Evolutionary conservation across 257 asterid species (phyloP), one percentile per base, ranked within the genome.

Genomic region (Solanum bulbocastanum): DNA sequence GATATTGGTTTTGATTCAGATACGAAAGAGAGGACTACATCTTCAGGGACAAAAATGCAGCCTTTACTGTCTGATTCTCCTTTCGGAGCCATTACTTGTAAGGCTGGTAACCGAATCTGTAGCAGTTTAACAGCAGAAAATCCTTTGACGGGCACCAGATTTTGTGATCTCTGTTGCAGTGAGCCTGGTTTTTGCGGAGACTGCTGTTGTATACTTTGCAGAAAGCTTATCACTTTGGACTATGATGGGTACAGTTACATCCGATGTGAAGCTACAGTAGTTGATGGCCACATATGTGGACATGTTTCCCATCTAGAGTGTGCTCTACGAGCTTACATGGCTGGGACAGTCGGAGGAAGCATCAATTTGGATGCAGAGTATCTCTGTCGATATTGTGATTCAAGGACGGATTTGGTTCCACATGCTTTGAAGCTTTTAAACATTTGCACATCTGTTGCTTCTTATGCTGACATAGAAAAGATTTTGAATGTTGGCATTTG

Each of bases 381-480:
- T 78, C 93, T 93, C 90, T 96, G 99, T 35, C 94, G 98, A 36
- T 93, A 96, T 22, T 96, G 99, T 92, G 98, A 95, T 91, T 93
- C 97, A 6, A 95, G 88, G 89, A 90, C 94, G 6, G 96, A 94
- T 89, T 92, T 96, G 49, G 92, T 95, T 90, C 85, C 93, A 22
- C 95, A 92, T 90, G 92, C 92, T 83, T 66, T n/a, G 22, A 94
- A 90, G 85, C 92, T 94, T 90, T 44, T 95, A 71, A 36, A 90
- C 39, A 87, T 86, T 33, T 94, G 94, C 86, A 91, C 93, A 88
- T 83, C 94, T 46, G 39, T 89, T 92, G 90, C 42, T 69, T 93
- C 94, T 14, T 88, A 79, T 32, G 92, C 91, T 46, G 91, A 89
- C 30, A 66, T 93, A 58, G 94, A 90, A 87, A 93, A 92, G 91